Evolutionary conservation across 2,329 filamentous ascomycete species (phyloP).

Genomic region (Thielaviopsis ethacetica): DNA sequence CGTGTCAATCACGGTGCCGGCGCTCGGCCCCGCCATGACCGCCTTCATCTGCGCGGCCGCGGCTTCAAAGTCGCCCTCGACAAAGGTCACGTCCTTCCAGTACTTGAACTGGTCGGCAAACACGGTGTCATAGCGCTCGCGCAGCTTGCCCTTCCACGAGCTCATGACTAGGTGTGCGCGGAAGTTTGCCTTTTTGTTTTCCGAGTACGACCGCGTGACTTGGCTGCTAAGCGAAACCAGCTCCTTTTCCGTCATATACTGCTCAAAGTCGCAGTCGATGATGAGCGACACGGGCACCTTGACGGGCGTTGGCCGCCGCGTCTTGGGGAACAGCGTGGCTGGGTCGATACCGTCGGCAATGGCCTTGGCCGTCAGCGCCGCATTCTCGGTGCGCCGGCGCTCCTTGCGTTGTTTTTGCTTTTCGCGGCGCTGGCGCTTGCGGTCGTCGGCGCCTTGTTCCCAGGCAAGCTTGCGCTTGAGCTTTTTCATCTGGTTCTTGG

Average conservation of each 20-base stretch:
- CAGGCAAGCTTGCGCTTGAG: conserved; percentile 54
- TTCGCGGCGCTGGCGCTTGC: conserved; percentile 37
- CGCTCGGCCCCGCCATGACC: conserved; percentile 43
- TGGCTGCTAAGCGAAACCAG: conserved; percentile 68
- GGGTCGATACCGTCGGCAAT: conserved; percentile 27
- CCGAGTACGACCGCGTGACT: conserved; percentile 75
- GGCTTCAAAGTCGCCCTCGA: conserved; percentile 56
- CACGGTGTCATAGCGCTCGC: conserved; percentile 62
- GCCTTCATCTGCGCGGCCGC: conserved; percentile 49
- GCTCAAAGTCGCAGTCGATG: conserved; percentile 83
- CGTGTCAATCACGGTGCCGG: conserved; percentile 42
- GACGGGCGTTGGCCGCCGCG: conserved; percentile 20
- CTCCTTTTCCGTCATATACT: conserved; percentile 78
- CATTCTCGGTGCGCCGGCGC: conserved; percentile 33
- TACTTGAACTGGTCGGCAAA: conserved; percentile 53
- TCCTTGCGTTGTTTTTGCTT: conserved; percentile 32
- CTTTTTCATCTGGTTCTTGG: conserved; percentile 79
- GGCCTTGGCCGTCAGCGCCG: conserved; percentile 31
- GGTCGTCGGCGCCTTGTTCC: conserved; percentile 52
- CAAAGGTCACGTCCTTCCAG: conserved; percentile 67
- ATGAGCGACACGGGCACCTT: conserved; percentile 65
- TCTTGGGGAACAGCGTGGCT: conserved; percentile 19
- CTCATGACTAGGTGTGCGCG: conserved; percentile 60
- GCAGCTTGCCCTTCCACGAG: conserved; percentile 61
- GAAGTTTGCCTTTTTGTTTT: conserved; percentile 56